Base-by-base conservation (phyloP, 164 flowering plant genomes). In the Vitis rupestris region DNA sequence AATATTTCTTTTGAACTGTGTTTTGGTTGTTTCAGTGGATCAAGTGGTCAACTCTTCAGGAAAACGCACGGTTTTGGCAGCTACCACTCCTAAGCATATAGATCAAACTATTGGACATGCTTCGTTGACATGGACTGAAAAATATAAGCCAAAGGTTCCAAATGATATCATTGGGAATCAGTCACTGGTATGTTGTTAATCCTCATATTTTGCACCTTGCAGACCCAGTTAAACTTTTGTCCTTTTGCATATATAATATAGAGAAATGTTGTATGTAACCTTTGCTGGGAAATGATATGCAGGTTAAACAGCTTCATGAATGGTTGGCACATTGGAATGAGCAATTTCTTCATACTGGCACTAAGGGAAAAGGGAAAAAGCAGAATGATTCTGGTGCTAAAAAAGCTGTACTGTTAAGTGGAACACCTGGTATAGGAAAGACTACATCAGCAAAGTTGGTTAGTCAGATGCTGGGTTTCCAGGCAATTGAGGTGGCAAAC, bases 361-460 rank as follows among this genome's bases (percentile, higher is more conserved):
- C 69, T 53, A 88, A 86, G 71, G 86, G 80, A 60, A 91, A 90
- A 75, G 91, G 91, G 0, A 94, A 89, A 71, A 92, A 77, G 59
- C 88, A 80, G 76, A 88, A 68, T 75, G 94, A 93, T 76, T 67
- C 88, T 77, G 83, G 77, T 70, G 78, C 89, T 70, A 93, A 95
- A 71, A 95, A 95, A 47, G 98, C 98, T 73, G 90, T 91, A 6
- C 69, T 95, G 61, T 67, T 95, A 53, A 83, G 96, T 87, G 99
- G 99, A 54, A 75, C 93, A 48, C 99, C 99, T 76, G 99, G 99
- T 60, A 93, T 95, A 70, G 99, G 99, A 73, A 95, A 93, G 81
- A 95, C 92, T 68, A 90, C 97, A 48, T 78, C 97, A 63, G 99
- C 99, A 66, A 95, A 93, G 82, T 78, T 95, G 83, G 94, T 95